Percentiles rank a stretch among this genome's conserved stretches.
phyloP scores from a whole-genome alignment of 176 grass and related monocot species.

The Avena sativa region DNA sequence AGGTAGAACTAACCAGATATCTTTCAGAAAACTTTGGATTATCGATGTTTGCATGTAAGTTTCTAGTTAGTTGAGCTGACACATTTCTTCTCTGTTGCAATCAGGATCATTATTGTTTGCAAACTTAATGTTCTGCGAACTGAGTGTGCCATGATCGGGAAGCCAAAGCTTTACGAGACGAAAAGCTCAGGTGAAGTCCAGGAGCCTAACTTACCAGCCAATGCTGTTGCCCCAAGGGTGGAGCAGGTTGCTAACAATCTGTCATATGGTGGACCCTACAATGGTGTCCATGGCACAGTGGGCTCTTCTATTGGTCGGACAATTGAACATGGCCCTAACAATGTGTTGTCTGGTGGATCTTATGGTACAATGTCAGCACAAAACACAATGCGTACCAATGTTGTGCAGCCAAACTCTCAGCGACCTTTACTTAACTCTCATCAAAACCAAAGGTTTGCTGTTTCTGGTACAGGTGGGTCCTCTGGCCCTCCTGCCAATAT shows the following conservation, averaged over 20 bases:
- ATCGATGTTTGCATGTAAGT: neutral
- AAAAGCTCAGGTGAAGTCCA: constrained; percentile 30
- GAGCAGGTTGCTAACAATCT: constrained; percentile 51
- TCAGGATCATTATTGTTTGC: constrained; percentile 85
- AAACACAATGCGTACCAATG: constrained; percentile 36
- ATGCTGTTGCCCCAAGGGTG: constrained; percentile 41
- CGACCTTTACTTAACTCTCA: constrained; percentile 43
- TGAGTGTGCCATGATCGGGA: constrained; percentile 58
- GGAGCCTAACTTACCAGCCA: constrained; percentile 34
- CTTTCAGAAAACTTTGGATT: neutral
- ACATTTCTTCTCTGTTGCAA: constrained; percentile 43
- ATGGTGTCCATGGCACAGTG: constrained; percentile 35
- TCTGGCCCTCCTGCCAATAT: constrained; percentile 57
- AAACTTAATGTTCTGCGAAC: constrained; percentile 68
- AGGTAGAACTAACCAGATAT: constrained; percentile 9
- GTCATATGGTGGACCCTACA: constrained; percentile 46
- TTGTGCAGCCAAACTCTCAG: constrained; percentile 48
- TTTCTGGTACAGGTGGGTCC: constrained; percentile 43
- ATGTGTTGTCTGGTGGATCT: constrained; percentile 42
- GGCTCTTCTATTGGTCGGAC: constrained; percentile 37
- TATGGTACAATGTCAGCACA: constrained; percentile 40
- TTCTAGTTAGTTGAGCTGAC: constrained; percentile 32
- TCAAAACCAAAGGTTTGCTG: constrained; percentile 69
- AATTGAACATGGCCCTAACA: constrained; percentile 46
- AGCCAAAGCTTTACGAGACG: constrained; percentile 51